A percentile compares a stretch with the other conserved stretches of the same genome.
Evolutionary conservation across 208 protist species (phyloP).

Genomic region (Leishmania tropica): DNA sequence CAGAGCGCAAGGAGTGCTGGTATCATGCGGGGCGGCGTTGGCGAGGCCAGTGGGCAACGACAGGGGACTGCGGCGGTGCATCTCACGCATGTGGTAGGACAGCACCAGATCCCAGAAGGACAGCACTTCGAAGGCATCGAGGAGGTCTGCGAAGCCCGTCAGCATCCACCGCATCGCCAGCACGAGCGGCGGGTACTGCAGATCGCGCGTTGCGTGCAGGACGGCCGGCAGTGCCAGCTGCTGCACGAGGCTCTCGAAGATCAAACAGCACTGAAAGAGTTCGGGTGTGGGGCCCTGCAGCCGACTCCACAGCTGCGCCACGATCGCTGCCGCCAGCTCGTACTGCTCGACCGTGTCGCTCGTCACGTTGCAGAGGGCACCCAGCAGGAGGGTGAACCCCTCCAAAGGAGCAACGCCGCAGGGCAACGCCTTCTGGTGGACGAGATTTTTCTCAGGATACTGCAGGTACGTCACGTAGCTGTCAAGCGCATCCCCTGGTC

Average conservation of each 20-base stretch:
- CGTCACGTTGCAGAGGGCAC: slow-evolving; percentile 82
- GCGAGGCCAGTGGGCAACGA: slow-evolving; percentile 40
- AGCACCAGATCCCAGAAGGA: slow-evolving; percentile 84
- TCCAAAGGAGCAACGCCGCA: slow-evolving; percentile 67
- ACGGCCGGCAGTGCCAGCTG: slow-evolving; percentile 64
- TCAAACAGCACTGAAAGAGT: slow-evolving; percentile 74
- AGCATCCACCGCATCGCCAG: slow-evolving; percentile 85
- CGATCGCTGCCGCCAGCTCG: slow-evolving; percentile 69
- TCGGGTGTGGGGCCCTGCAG: slow-evolving; percentile 88
- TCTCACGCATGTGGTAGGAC: slow-evolving; percentile 76
- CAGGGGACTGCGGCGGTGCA: slow-evolving; percentile 50
- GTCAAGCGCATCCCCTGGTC: slow-evolving; percentile 42
- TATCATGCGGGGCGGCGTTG: slow-evolving; percentile 5
- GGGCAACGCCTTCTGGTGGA: slow-evolving; percentile 44
- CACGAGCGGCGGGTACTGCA: slow-evolving; percentile 64
- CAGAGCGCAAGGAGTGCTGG: slow-evolving; percentile 56
- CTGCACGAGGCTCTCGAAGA: slow-evolving; percentile 77
- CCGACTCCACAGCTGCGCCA: slow-evolving; percentile 77
- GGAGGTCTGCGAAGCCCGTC: slow-evolving; percentile 75
- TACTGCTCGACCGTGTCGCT: slow-evolving; percentile 87
- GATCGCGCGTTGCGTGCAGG: slow-evolving; percentile 61
- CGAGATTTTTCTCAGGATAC: slow-evolving; percentile 26
- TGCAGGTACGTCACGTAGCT: slow-evolving; percentile 66
- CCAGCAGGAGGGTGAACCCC: slow-evolving; percentile 56
- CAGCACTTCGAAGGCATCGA: slow-evolving; percentile 77